These are phyloP conservation scores for Oryza brachyantha DNA, from an alignment of 176 grass and related monocot genomes.

Conservation along the genomic window DNA sequence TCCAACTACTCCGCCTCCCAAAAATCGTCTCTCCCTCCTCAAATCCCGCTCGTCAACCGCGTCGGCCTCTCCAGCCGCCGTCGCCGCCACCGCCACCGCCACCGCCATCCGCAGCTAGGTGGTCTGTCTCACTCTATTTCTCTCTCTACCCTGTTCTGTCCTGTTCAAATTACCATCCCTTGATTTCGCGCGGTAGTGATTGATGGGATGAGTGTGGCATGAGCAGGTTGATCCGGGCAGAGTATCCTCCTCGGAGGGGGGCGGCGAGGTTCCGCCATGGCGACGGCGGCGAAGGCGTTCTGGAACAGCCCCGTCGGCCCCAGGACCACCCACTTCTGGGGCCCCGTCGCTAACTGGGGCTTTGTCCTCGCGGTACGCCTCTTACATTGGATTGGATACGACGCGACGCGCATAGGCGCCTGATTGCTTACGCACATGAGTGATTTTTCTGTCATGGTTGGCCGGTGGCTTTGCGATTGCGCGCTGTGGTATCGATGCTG, in stretches of 20 bases:
- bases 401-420: no score
- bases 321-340: conserved; percentile 91
- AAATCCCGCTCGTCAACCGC: not conserved
- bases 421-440: not conserved
- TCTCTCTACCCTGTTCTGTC: not conserved
- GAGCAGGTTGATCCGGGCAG: not conserved
- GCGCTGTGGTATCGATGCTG: not conserved
- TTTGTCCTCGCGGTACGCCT: conserved; percentile 69
- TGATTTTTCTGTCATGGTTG: not conserved
- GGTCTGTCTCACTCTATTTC: not conserved
- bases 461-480: not conserved
- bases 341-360: conserved; percentile 77
- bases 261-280: conserved; percentile 23
- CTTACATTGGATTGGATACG: not conserved
- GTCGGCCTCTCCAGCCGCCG: not conserved
- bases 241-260: not conserved
- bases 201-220: not conserved
- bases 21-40: not conserved
- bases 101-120: not conserved
- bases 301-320: conserved; percentile 85
- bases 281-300: conserved; percentile 53
- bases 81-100: not conserved
- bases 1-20: no score
- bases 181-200: not conserved
- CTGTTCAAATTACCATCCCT: not conserved